Percentiles rank a stretch among this genome's conserved stretches.
Evolutionary conservation across 2,329 filamentous ascomycete genomes (phyloP).

Genomic region (Penicillium sp.): DNA sequence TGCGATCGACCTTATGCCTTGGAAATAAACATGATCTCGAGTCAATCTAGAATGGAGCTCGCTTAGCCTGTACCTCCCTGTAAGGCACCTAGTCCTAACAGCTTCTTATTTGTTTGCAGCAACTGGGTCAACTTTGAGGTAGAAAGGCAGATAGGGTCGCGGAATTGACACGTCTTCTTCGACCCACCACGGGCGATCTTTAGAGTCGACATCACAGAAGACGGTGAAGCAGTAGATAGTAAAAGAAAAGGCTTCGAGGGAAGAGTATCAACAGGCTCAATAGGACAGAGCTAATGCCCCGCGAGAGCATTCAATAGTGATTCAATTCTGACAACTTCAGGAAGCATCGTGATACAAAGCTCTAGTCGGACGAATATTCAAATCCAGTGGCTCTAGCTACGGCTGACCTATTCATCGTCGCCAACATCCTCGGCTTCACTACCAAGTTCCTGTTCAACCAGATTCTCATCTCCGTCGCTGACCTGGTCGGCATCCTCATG

Average conservation of each 20-base stretch:
- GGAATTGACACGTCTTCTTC: constrained; percentile 28
- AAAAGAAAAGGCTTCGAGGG: neutral
- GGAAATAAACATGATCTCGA: neutral
- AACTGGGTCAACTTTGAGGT: neutral
- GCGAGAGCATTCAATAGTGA: neutral
- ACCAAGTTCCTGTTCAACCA: constrained; percentile 49
- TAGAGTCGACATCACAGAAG: constrained; percentile 4
- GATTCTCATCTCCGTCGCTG: constrained; percentile 39
- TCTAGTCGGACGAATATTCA: neutral
- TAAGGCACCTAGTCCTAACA: constrained; percentile 5
- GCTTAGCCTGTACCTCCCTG: neutral
- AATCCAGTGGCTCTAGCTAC: neutral
- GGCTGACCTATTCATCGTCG: constrained; percentile 32
- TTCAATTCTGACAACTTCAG: neutral
- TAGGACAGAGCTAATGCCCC: neutral
- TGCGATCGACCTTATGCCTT: neutral
- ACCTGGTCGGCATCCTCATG: constrained; percentile 33
- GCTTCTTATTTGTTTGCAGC: constrained; percentile 7
- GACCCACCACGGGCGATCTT: constrained; percentile 20
- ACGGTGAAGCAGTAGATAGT: constrained; percentile 1
- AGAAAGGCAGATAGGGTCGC: constrained; percentile 3
- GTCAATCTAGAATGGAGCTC: neutral
- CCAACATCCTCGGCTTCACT: constrained; percentile 49
- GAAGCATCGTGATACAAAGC: constrained; percentile 2
- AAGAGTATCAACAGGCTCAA: neutral